These are phyloP conservation scores for Curvularia hawaiiensis DNA, from an alignment of 2,329 filamentous ascomycete genomes.

Conservation along the genomic window DNA sequence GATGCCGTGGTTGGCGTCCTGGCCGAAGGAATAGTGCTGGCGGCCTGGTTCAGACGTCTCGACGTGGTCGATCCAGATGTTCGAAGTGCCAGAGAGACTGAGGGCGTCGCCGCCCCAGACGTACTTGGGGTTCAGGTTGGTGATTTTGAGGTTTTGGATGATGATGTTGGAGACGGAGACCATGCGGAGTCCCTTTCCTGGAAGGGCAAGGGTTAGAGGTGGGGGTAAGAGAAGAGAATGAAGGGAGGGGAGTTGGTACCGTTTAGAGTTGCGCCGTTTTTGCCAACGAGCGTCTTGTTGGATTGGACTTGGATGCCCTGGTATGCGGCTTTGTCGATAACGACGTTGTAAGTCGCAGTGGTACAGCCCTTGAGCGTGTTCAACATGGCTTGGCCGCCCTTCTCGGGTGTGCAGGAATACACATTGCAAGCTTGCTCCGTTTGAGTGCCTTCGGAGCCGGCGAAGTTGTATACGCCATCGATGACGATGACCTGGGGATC, in stretches of 20 bases:
- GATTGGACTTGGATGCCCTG: neutral
- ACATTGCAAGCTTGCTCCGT: neutral
- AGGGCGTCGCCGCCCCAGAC: neutral
- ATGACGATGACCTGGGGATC: neutral
- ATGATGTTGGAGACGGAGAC: neutral
- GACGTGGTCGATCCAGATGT: neutral
- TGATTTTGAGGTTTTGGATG: neutral
- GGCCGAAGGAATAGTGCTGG: neutral
- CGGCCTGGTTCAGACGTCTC: neutral
- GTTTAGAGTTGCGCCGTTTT: neutral
- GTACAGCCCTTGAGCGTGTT: neutral
- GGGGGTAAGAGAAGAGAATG: neutral
- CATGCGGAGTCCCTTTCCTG: neutral
- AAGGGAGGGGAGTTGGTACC: neutral
- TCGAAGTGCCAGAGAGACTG: neutral
- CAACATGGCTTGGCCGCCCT: neutral
- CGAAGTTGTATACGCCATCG: neutral
- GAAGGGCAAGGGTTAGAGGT: neutral
- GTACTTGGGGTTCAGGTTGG: neutral
- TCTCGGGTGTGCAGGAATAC: neutral
- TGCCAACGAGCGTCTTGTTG: neutral
- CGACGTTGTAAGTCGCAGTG: neutral
- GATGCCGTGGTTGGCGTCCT: neutral
- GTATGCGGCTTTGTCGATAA: neutral
- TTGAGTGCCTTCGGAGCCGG: neutral